phyloP scores from a whole-genome alignment of 2,329 filamentous ascomycete genomes.

The Verticillium longisporum region DNA sequence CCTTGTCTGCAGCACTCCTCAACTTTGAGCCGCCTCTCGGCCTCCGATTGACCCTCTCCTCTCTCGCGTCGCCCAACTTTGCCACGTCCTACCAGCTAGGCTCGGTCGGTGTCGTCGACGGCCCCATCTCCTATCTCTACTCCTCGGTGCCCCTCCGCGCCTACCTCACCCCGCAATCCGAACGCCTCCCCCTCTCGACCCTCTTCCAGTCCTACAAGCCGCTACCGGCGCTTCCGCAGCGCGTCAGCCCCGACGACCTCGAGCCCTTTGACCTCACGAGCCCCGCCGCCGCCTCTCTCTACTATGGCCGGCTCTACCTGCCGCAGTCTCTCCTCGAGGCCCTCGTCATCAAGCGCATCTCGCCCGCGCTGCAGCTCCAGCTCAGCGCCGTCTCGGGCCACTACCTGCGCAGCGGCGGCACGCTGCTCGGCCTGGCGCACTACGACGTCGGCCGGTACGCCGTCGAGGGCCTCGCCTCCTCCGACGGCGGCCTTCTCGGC shows the following conservation, averaged over 20 bases:
- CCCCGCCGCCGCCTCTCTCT: conserved; percentile 42
- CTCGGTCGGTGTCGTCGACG: conserved; percentile 85
- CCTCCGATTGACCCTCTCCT: conserved; percentile 79
- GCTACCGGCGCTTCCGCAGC: conserved; percentile 52
- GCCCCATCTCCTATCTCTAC: conserved; percentile 95
- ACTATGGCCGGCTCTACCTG: conserved; percentile 75
- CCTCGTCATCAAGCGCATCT: conserved; percentile 71
- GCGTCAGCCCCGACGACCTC: conserved; percentile 13
- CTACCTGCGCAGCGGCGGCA: conserved; percentile 67
- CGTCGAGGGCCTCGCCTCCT: conserved; percentile 84
- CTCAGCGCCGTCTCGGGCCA: conserved; percentile 72
- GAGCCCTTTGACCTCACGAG: conserved; percentile 2
- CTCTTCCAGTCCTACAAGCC: conserved; percentile 80
- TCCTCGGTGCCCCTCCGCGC: conserved; percentile 72
- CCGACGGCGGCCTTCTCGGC: conserved; percentile 84
- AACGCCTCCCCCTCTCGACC: conserved; percentile 66
- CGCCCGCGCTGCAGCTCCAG: conserved; percentile 71
- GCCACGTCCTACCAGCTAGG: conserved; percentile 90
- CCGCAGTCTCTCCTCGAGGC: conserved; percentile 83
- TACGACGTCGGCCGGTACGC: conserved; percentile 85
- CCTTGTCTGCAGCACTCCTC: conserved; percentile 57
- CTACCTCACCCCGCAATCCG: conserved; percentile 60
- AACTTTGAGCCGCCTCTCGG: conserved; percentile 84
- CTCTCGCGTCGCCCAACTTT: conserved; percentile 86
- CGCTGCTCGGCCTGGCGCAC: conserved; percentile 64